A percentile compares a stretch with the other conserved stretches of the same genome.
Conservation (phyloP, 2,329 filamentous ascomycete genomes). For the Alternaria metachromatica region DNA sequence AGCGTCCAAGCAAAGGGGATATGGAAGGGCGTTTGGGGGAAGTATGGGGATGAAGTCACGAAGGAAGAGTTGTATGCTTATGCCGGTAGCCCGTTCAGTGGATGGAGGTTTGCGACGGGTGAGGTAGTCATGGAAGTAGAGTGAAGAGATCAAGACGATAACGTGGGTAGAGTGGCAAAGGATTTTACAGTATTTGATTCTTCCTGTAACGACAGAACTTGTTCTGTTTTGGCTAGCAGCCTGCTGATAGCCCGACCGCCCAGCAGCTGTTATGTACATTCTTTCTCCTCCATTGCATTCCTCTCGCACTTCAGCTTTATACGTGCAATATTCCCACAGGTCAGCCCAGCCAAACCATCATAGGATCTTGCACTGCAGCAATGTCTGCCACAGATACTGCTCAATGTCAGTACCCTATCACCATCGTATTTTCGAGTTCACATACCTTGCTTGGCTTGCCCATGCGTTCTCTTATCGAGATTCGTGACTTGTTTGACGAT, state of each 20-base stretch:
- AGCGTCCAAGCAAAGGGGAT: constrained; percentile 44
- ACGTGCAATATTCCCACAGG: not conserved
- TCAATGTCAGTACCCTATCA: not conserved
- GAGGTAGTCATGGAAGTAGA: constrained; percentile 30
- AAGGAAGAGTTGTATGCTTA: constrained; percentile 38
- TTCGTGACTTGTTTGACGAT: not conserved
- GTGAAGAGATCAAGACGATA: not conserved
- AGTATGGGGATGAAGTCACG: constrained; percentile 26
- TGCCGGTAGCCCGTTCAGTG: constrained; percentile 30
- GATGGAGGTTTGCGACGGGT: constrained; percentile 32
- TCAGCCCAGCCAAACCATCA: not conserved
- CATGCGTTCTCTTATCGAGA: not conserved
- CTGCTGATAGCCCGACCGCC: not conserved
- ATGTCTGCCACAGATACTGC: constrained; percentile 5
- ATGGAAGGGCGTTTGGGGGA: constrained; percentile 48
- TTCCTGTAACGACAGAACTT: not conserved
- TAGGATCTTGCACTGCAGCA: constrained; percentile 3
- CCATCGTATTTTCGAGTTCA: not conserved
- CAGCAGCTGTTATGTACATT: not conserved
- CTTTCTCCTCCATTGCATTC: not conserved
- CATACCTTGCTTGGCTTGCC: constrained; percentile 3
- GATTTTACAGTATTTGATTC: not conserved
- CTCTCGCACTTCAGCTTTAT: not conserved
- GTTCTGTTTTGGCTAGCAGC: not conserved
- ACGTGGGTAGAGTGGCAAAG: not conserved